These are phyloP conservation scores for Cymbopogon citratus DNA, from an alignment of 176 grass and related monocot species.

Conservation along the genomic window DNA sequence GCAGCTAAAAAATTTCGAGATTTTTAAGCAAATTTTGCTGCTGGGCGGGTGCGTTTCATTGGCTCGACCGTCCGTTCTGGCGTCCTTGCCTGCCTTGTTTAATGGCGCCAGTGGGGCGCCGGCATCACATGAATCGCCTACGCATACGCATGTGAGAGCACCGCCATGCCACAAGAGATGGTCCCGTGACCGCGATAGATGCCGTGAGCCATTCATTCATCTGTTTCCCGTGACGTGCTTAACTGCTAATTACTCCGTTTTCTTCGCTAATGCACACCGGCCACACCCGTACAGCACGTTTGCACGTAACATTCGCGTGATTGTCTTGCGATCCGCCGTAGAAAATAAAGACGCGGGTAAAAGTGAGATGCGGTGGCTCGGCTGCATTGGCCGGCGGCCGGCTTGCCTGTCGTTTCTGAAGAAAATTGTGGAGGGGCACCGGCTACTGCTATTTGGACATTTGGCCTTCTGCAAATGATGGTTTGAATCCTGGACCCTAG, in stretches of 20 bases:
- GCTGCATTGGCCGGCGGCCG: background rate
- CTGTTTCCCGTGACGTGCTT: background rate
- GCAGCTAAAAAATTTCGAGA: background rate
- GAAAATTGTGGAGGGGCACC: background rate
- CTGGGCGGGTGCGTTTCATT: background rate
- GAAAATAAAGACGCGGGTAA: background rate
- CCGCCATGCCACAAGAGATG: constrained; percentile 5
- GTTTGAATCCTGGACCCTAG: background rate
- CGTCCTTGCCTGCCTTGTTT: constrained; percentile 14
- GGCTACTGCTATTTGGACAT: background rate
- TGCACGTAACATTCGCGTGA: background rate
- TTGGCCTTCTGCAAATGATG: background rate
- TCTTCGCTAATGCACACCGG: background rate
- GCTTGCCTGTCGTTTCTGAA: background rate
- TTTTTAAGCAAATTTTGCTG: background rate
- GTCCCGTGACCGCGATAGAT: constrained; percentile 23
- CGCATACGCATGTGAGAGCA: constrained; percentile 5
- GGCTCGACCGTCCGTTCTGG: background rate
- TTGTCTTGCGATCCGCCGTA: background rate
- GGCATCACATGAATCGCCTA: constrained; percentile 26
- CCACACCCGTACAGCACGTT: constrained; percentile 1
- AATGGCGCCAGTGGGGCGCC: background rate
- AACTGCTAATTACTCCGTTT: background rate
- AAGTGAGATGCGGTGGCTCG: background rate
- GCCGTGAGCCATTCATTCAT: background rate